A percentile compares a stretch with the other conserved stretches of the same genome.
Evolutionary conservation across 179 eudicot genomes (phyloP).

Genomic region (Actinidia polygama): DNA sequence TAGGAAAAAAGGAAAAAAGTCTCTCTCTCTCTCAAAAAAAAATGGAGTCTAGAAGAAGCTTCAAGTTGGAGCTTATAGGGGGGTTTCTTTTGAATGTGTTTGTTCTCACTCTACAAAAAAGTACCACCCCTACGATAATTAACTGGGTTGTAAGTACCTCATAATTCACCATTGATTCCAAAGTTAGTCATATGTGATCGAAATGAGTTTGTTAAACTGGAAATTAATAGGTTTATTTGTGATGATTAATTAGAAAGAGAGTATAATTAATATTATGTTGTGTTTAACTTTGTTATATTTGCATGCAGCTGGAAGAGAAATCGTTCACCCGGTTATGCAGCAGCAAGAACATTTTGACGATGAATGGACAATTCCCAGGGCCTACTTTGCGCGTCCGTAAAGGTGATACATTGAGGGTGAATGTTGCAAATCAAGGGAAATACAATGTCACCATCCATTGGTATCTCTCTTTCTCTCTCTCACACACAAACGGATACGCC

Average conservation of each 20-base stretch:
- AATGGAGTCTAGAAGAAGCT: slow-evolving; percentile 11
- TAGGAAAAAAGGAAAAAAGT: too few species aligned
- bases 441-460: slow-evolving; percentile 43
- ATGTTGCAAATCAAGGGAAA: slow-evolving; percentile 29
- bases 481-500: too few species aligned
- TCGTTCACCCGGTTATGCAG: slow-evolving; percentile 34
- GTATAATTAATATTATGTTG: not conserved
- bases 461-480: slow-evolving; percentile 21
- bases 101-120: not conserved
- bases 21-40: not conserved
- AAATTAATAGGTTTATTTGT: not conserved
- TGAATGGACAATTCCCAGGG: slow-evolving; percentile 46
- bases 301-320: slow-evolving; percentile 27
- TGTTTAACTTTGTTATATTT: not conserved
- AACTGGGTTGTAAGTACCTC: slow-evolving; percentile 5
- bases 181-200: not conserved
- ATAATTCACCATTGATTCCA: not conserved
- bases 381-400: slow-evolving; percentile 29
- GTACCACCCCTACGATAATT: not conserved
- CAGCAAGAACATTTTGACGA: slow-evolving; percentile 38
- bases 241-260: not conserved
- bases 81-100: not conserved
- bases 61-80: slow-evolving; percentile 8
- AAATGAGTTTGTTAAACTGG: too few species aligned
- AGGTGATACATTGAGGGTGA: slow-evolving; percentile 31